Evolutionary conservation across 495 filamentous ascomycete species (phyloP).

Genomic region (Podospora pseudopauciseta): DNA sequence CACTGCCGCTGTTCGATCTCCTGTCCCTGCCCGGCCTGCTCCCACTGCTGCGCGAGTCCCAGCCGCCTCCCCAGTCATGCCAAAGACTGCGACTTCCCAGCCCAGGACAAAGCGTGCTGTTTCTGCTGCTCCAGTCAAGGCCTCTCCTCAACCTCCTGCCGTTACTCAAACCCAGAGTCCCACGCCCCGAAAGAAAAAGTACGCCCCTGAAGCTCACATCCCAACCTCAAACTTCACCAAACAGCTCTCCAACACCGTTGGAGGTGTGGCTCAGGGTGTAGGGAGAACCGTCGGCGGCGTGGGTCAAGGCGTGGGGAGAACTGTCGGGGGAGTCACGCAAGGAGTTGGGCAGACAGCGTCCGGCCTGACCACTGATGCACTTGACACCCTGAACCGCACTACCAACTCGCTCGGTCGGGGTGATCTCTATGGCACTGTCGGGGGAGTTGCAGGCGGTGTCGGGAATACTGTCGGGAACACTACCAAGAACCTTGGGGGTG

Average conservation of each 20-base stretch:
- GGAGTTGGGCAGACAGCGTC: slow-evolving; percentile 8
- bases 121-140: not conserved
- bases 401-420: not conserved
- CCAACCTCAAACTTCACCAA: slow-evolving; percentile 21
- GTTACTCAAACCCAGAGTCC: not conserved
- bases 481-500: not conserved
- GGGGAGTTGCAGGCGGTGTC: slow-evolving; percentile 1
- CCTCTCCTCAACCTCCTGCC: not conserved
- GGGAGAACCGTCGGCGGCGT: slow-evolving; percentile 15
- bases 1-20: not conserved
- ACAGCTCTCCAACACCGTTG: slow-evolving; percentile 15
- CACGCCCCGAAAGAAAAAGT: slow-evolving; percentile 22
- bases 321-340: slow-evolving; percentile 15
- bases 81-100: not conserved
- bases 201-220: slow-evolving; percentile 24
- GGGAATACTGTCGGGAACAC: slow-evolving; percentile 1
- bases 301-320: slow-evolving; percentile 12
- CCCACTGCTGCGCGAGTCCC: not conserved
- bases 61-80: not conserved
- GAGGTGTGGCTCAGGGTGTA: slow-evolving; percentile 6
- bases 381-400: not conserved
- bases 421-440: not conserved
- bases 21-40: not conserved
- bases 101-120: not conserved
- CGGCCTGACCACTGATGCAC: not conserved